Conservation (phyloP, 192 early-diverging fungal genomes). For the Helicostylum pulchrum region DNA sequence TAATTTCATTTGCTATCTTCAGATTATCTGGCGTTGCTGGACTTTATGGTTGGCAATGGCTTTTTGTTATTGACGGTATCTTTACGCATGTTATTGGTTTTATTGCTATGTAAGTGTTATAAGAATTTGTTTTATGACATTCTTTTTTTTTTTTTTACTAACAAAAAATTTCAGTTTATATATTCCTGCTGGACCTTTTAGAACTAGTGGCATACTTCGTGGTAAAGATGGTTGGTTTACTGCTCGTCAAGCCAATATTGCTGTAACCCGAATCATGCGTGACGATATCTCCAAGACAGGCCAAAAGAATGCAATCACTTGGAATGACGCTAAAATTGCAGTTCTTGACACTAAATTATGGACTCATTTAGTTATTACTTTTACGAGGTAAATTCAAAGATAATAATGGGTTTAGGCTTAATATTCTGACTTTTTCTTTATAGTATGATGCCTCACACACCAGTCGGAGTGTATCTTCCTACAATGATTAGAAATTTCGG, state of each 20-base stretch:
- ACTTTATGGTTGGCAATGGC: conserved; percentile 62
- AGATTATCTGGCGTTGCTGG: conserved; percentile 49
- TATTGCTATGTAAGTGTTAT: conserved; percentile 36
- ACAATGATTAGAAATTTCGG: conserved; percentile 21
- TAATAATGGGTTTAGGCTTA: background rate
- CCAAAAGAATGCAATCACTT: conserved; percentile 15
- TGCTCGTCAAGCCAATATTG: conserved; percentile 50
- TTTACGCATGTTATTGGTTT: conserved; percentile 49
- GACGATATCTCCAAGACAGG: conserved; percentile 53
- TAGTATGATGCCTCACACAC: conserved; percentile 20
- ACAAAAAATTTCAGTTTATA: conserved; percentile 34
- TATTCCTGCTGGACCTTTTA: conserved; percentile 44
- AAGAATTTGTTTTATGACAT: too few relatives aligned
- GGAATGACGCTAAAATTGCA: conserved; percentile 14
- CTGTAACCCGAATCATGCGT: conserved; percentile 57
- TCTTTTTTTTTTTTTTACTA: background rate
- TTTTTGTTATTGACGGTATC: conserved; percentile 61
- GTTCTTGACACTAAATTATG: conserved; percentile 17
- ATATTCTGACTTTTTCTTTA: background rate
- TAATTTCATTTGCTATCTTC: conserved; percentile 58
- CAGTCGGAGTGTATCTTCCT: conserved; percentile 17
- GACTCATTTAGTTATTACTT: conserved; percentile 29
- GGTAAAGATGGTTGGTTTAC: conserved; percentile 43
- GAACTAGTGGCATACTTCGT: conserved; percentile 31
- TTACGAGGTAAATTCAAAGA: background rate